A percentile compares a stretch with the other conserved stretches of the same genome.
phyloP scores from a whole-genome alignment of 2,329 filamentous ascomycete species.

The Diaporthe aspalathi region DNA sequence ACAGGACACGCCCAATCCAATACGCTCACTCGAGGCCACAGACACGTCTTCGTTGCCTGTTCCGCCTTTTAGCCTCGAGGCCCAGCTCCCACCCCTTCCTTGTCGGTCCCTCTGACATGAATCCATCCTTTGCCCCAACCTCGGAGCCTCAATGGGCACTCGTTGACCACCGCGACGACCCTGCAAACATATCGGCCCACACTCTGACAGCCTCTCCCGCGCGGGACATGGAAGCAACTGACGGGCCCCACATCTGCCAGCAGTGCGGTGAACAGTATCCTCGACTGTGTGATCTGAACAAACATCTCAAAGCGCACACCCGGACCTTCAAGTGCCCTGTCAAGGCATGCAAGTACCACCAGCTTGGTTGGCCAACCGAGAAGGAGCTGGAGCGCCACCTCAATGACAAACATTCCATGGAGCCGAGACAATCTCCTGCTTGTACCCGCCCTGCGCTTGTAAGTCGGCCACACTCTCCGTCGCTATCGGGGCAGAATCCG shows the following conservation, averaged over 20 bases:
- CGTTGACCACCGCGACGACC: conserved; percentile 21
- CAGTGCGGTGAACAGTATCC: conserved; percentile 46
- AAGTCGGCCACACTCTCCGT: neutral
- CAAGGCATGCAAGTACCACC: conserved; percentile 74
- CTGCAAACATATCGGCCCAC: conserved; percentile 17
- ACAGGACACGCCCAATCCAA: neutral
- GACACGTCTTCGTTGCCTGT: conserved; percentile 25
- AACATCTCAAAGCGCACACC: conserved; percentile 36
- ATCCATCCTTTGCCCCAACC: conserved; percentile 26
- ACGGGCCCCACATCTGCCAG: conserved; percentile 41
- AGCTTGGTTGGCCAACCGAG: conserved; percentile 80
- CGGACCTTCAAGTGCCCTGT: conserved; percentile 74
- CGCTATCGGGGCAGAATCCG: neutral
- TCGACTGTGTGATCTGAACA: conserved; percentile 53
- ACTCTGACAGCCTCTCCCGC: conserved; percentile 14
- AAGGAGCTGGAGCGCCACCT: conserved; percentile 82
- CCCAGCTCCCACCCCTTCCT: neutral
- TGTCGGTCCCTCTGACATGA: conserved; percentile 35
- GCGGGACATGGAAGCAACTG: conserved; percentile 15
- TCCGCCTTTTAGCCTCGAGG: conserved; percentile 13
- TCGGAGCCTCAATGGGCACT: conserved; percentile 34
- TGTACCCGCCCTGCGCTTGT: conserved; percentile 72
- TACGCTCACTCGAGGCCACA: neutral
- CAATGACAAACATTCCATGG: conserved; percentile 79
- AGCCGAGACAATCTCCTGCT: conserved; percentile 75